Evolutionary conservation across 352 stramenopile genomes (phyloP).

Genomic region (Pythium brachiatum): DNA sequence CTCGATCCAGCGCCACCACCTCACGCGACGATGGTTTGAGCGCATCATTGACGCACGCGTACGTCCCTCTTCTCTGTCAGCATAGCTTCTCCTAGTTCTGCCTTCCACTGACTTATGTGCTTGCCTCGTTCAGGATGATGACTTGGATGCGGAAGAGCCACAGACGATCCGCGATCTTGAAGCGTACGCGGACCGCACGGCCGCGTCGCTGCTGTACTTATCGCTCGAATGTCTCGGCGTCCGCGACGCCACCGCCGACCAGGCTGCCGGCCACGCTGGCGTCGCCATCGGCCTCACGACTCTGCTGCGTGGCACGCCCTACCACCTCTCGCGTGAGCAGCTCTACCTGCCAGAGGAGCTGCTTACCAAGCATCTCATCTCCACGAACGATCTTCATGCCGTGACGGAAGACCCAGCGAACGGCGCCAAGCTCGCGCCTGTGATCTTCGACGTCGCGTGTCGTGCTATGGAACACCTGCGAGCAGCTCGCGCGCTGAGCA

Average conservation of each 20-base stretch:
- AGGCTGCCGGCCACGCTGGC: constrained; percentile 80
- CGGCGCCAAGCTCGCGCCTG: constrained; percentile 71
- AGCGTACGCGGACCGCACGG: constrained; percentile 85
- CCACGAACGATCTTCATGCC: constrained; percentile 51
- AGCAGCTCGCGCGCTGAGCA: constrained; percentile 54
- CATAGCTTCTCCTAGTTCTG: neutral
- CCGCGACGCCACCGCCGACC: constrained; percentile 67
- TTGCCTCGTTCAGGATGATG: constrained; percentile 47
- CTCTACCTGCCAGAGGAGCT: constrained; percentile 84
- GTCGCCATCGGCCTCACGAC: constrained; percentile 85
- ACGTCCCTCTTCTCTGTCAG: constrained; percentile 8
- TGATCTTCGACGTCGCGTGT: constrained; percentile 88
- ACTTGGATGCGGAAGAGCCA: constrained; percentile 81
- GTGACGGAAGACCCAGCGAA: constrained; percentile 53
- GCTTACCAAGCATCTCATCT: constrained; percentile 67
- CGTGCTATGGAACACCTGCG: constrained; percentile 80
- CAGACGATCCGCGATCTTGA: constrained; percentile 74
- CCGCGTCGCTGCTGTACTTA: constrained; percentile 87
- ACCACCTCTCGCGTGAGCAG: constrained; percentile 62
- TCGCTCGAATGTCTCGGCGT: constrained; percentile 85
- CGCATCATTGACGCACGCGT: constrained; percentile 85
- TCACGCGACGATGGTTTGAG: constrained; percentile 91
- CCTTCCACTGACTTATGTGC: neutral
- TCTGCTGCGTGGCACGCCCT: constrained; percentile 71
- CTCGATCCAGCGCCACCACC: constrained; percentile 63